A percentile compares a stretch with the other conserved stretches of the same genome.
phyloP scores from a whole-genome alignment of 2,329 filamentous ascomycete genomes.

The Hypoxylon sp. region DNA sequence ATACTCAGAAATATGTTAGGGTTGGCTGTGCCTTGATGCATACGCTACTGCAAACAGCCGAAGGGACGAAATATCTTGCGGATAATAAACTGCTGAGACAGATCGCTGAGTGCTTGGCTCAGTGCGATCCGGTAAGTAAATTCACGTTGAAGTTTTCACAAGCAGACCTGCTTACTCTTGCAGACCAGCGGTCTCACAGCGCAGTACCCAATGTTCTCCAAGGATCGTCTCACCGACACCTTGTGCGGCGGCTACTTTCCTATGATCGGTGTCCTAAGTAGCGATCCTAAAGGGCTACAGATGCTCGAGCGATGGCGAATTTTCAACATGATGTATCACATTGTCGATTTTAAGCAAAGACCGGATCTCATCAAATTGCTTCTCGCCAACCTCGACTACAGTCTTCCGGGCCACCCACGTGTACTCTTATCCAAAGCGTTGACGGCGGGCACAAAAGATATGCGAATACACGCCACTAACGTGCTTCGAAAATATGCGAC shows the following conservation, averaged over 20 bases:
- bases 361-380: conserved; percentile 92
- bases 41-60: conserved; percentile 84
- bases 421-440: conserved; percentile 94
- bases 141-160: neutral
- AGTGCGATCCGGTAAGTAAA: conserved; percentile 83
- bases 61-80: conserved; percentile 86
- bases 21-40: conserved; percentile 91
- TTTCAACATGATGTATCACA: conserved; percentile 99
- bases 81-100: conserved; percentile 95
- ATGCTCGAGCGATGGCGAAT: conserved; percentile 97
- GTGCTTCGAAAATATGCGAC: conserved; percentile 88
- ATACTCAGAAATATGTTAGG: conserved; percentile 92
- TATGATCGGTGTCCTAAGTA: conserved; percentile 88
- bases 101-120: conserved; percentile 94
- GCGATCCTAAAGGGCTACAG: conserved; percentile 83
- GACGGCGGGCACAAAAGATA: conserved; percentile 90
- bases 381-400: conserved; percentile 92
- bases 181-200: conserved; percentile 81
- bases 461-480: conserved; percentile 90
- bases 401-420: conserved; percentile 86
- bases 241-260: conserved; percentile 94
- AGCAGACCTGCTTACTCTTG: conserved; percentile 37
- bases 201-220: conserved; percentile 88
- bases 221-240: conserved; percentile 85
- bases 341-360: conserved; percentile 89